phyloP scores from a whole-genome alignment of 2,329 filamentous ascomycete genomes.

The Cordyceps farinosa region DNA sequence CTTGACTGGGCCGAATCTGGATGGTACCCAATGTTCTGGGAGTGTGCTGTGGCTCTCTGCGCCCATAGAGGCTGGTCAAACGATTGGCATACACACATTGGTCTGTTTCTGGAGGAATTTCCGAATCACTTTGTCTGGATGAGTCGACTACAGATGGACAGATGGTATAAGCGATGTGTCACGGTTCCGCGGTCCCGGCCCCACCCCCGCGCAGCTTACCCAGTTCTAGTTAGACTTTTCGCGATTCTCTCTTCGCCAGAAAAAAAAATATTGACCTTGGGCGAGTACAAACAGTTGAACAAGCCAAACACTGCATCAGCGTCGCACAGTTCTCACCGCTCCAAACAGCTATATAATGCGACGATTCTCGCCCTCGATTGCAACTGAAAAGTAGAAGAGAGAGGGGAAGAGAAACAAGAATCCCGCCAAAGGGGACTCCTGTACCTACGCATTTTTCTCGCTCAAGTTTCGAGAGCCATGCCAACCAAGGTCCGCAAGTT shows the following conservation, averaged over 20 bases:
- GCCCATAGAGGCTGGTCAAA: slow-evolving; percentile 8
- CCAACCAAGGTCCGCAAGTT: slow-evolving; percentile 7
- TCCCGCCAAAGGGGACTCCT: no score
- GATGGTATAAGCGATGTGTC: background rate
- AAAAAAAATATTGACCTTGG: background rate
- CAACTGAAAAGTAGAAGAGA: background rate
- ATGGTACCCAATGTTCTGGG: slow-evolving; percentile 14
- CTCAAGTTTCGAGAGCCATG: background rate
- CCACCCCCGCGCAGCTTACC: slow-evolving; percentile 1
- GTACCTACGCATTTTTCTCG: no score
- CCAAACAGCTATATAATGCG: background rate
- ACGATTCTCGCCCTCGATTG: background rate
- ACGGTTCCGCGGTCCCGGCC: slow-evolving; percentile 7
- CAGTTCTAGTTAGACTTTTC: background rate
- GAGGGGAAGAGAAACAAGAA: no score
- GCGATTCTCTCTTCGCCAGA: background rate
- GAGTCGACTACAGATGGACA: slow-evolving; percentile 8
- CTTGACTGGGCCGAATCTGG: slow-evolving; percentile 11
- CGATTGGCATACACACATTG: slow-evolving; percentile 10
- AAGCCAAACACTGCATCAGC: background rate
- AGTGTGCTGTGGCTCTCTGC: slow-evolving; percentile 11
- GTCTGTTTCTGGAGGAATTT: slow-evolving; percentile 10
- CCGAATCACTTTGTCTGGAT: slow-evolving; percentile 12
- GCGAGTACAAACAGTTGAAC: background rate
- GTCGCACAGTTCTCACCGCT: background rate